Base-by-base conservation (phyloP, 2,329 filamentous ascomycete genomes). In the Triangularia verruculosa region DNA sequence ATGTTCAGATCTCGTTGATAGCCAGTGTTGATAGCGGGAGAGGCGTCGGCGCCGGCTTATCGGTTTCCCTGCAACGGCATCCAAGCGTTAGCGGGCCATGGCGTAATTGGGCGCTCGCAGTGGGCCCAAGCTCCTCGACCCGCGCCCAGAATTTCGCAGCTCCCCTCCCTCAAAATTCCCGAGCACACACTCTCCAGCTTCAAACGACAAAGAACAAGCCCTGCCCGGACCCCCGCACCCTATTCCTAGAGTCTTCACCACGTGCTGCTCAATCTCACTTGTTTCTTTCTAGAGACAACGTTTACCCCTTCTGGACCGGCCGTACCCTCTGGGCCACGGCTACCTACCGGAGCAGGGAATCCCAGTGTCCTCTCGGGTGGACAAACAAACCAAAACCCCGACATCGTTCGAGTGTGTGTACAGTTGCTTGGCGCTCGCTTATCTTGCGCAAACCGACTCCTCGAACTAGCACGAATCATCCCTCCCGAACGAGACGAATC, bases 51-150 rank as follows among this genome's bases (percentile, higher is more conserved):
- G 30, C 20, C 7, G 15, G 7, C 13, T 34, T 22, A 43, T 28
- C 30, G 28, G 57, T 25, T 6, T 25, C 9, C 13, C 24, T 22
- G 61, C n/a, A 52, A 32, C n/a, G 47, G 30, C 28, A 32, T 22
- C 58, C 39, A 47, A 47, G 22, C 30, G 61, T 52, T 65, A 58
- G 28, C 60, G 66, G 64, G 39, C 17, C 54, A 53, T 58, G 47
- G 43, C 22, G 34, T 51, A 47, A 56, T 55, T 47, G n/a, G 39
- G 39, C 39, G n/a, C 39, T 20, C 11, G 39, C 39, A 4, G 58
- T 65, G 64, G n/a, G 64, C 58, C 64, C 64, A 64, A 66, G 58
- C 64, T 66, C 53, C 64, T 57, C 30, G 1, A 32, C 13, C 17
- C 62, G 12, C 34, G 28, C 39, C 39, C n/a, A 20, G 39, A 47